Conservation (phyloP, 2,329 filamentous ascomycete genomes). For the Cordyceps militaris region DNA sequence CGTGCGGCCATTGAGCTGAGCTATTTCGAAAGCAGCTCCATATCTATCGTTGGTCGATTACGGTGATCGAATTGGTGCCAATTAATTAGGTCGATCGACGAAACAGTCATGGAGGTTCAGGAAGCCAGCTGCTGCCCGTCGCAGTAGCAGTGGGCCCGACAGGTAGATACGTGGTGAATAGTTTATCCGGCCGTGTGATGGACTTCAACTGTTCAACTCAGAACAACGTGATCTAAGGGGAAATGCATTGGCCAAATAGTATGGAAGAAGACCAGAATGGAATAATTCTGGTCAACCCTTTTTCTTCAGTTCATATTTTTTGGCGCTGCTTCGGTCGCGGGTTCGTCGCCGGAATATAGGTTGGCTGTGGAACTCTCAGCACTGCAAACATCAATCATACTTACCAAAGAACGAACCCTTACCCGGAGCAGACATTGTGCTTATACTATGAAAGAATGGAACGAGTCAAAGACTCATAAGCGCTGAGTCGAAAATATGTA, state of each 20-base stretch:
- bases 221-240: too few species aligned
- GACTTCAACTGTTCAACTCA: too few species aligned
- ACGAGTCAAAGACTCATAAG: not conserved
- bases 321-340: too few species aligned
- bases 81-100: not conserved
- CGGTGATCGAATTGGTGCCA: not conserved
- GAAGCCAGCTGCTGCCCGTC: not conserved
- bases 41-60: not conserved
- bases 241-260: not conserved
- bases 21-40: not conserved
- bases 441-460: too few species aligned
- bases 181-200: not conserved
- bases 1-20: conserved; percentile 23
- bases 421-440: too few species aligned
- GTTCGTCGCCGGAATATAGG: too few species aligned
- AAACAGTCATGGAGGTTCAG: not conserved
- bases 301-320: too few species aligned
- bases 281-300: too few species aligned
- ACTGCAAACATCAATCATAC: too few species aligned
- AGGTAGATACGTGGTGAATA: not conserved
- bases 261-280: too few species aligned
- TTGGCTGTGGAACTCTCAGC: too few species aligned
- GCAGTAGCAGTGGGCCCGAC: not conserved
- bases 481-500: conserved; percentile 15
- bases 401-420: too few species aligned